A percentile compares a stretch with the other conserved stretches of the same genome.
Evolutionary conservation across 345 rosid genomes (phyloP).

Genomic region (rapeseed (Brassica napus)): DNA sequence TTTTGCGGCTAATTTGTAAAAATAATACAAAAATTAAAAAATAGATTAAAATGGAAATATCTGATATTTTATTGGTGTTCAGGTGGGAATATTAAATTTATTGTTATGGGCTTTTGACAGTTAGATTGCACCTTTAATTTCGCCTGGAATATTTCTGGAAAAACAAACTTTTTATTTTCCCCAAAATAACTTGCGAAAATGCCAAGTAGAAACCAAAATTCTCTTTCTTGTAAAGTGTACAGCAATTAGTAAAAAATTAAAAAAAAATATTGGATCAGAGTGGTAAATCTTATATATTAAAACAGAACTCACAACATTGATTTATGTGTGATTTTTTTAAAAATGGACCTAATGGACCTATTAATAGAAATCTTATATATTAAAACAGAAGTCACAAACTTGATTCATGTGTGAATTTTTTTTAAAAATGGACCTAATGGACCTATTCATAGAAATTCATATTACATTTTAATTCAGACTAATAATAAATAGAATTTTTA

Average conservation of each 20-base stretch:
- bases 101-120: constrained; percentile 27
- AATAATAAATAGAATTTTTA: no score
- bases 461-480: no score
- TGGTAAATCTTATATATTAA: no score
- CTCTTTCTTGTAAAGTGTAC: constrained; percentile 1
- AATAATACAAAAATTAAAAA: no score
- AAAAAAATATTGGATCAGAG: neutral
- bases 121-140: constrained; percentile 14
- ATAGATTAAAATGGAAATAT: constrained; percentile 6
- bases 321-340: no score
- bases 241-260: neutral
- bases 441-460: no score
- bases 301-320: no score
- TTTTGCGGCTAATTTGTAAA: constrained; percentile 3
- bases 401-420: no score
- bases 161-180: neutral
- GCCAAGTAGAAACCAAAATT: neutral
- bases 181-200: neutral
- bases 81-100: neutral
- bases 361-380: no score
- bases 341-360: no score
- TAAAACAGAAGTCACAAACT: no score
- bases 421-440: no score
- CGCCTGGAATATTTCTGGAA: constrained; percentile 11
- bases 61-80: constrained; percentile 13